phyloP scores from a whole-genome alignment of 1,139 yeast genomes.

The Debaryomyces robertsiae region DNA sequence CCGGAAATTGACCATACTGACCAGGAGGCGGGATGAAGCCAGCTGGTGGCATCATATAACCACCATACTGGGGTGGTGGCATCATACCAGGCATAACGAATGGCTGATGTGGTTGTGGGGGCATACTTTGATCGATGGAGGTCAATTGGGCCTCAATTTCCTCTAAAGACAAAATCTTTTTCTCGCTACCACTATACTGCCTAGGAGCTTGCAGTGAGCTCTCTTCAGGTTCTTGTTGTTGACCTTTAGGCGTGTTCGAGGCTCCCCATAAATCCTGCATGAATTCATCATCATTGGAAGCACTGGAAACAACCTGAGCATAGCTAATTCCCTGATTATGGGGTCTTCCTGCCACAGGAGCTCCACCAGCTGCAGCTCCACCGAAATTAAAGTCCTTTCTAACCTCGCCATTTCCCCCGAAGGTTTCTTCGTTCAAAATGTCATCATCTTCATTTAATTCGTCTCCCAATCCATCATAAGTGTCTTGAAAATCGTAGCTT shows the following conservation, averaged over 20 bases:
- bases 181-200: conserved; percentile 26
- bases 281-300: conserved; percentile 49
- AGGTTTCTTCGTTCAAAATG: conserved; percentile 84
- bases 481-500: conserved; percentile 75
- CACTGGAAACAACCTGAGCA: conserved; percentile 56
- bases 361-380: conserved; percentile 26
- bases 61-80: conserved; percentile 44
- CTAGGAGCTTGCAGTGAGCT: conserved; percentile 17
- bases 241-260: conserved; percentile 31
- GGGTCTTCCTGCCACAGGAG: conserved; percentile 17
- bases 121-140: conserved; percentile 39
- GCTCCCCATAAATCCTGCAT: conserved; percentile 55
- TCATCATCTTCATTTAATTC: conserved; percentile 72
- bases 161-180: conserved; percentile 64
- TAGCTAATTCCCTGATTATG: conserved; percentile 46
- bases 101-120: conserved; percentile 32
- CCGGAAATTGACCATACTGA: conserved; percentile 36
- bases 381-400: conserved; percentile 82
- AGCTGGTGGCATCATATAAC: conserved; percentile 45
- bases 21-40: conserved; percentile 46
- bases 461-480: conserved; percentile 79
- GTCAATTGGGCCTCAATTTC: conserved; percentile 78
- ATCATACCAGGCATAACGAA: conserved; percentile 43
- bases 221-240: background rate
- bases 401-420: conserved; percentile 62